These are phyloP conservation scores for Eutypa lata DNA, from an alignment of 2,329 filamentous ascomycete species.

Conservation along the genomic window DNA sequence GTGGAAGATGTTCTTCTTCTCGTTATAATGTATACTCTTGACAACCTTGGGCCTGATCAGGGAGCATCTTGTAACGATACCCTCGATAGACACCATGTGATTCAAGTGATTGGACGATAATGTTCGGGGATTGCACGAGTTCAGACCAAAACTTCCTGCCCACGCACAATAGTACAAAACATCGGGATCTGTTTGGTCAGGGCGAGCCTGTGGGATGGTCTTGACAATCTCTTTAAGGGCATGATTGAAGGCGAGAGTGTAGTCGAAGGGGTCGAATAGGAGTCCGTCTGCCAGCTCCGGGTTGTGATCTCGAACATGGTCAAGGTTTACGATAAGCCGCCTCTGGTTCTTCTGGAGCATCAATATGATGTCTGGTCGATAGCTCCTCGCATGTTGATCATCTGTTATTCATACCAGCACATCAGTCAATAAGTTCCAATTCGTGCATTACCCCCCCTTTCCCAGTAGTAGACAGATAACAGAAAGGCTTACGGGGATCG, in stretches of 20 bases:
- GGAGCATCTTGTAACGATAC: constrained; percentile 94
- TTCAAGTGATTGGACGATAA: constrained; percentile 87
- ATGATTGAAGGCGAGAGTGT: constrained; percentile 80
- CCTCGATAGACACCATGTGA: constrained; percentile 94
- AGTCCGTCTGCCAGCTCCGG: constrained; percentile 75
- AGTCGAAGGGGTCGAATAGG: constrained; percentile 84
- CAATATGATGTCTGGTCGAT: constrained; percentile 82
- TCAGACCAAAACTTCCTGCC: constrained; percentile 91
- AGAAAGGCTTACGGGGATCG: constrained; percentile 70
- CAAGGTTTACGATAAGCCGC: constrained; percentile 71
- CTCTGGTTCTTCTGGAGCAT: constrained; percentile 68
- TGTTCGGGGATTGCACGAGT: constrained; percentile 90
- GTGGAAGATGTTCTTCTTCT: constrained; percentile 80
- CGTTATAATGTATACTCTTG: constrained; percentile 96
- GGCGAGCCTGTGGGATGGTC: constrained; percentile 71
- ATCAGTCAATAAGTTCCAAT: background rate
- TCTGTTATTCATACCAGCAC: constrained; percentile 30
- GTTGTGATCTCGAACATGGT: constrained; percentile 88
- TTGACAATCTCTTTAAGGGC: constrained; percentile 87
- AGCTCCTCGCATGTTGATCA: constrained; percentile 62
- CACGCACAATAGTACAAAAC: constrained; percentile 95
- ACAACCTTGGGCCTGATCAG: constrained; percentile 96
- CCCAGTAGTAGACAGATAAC: background rate
- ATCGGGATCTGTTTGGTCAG: constrained; percentile 74
- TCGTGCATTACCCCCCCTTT: background rate